Evolutionary conservation across 1,139 yeast genomes (phyloP).

Genomic region (Arxiozyma bovina): DNA sequence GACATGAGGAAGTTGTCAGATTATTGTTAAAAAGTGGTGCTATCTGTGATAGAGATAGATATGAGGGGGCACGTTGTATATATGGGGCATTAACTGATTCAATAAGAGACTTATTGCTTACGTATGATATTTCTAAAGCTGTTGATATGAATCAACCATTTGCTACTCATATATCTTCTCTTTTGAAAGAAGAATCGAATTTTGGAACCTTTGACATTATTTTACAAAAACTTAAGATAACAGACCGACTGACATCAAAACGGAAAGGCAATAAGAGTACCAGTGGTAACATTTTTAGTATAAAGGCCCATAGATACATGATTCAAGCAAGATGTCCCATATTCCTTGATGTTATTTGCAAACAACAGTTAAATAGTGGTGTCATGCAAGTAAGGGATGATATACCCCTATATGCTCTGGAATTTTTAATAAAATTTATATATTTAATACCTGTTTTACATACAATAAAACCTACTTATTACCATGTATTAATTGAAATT

Average conservation of each 20-base stretch:
- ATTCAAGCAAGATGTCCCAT: conserved; percentile 32
- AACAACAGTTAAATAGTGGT: conserved; percentile 20
- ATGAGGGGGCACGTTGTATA: conserved; percentile 70
- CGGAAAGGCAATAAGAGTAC: no score
- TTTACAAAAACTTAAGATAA: not conserved
- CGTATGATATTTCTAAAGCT: conserved; percentile 60
- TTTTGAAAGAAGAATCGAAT: conserved; percentile 34
- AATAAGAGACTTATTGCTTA: conserved; percentile 49
- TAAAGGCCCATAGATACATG: conserved; percentile 33
- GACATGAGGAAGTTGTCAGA: conserved; percentile 55
- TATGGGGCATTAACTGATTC: conserved; percentile 68
- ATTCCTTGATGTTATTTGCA: conserved; percentile 14
- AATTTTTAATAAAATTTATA: conserved; percentile 40
- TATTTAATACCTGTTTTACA: conserved; percentile 41
- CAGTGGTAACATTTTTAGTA: not conserved
- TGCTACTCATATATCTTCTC: conserved; percentile 56
- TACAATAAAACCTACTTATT: conserved; percentile 29
- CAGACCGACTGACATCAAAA: not conserved
- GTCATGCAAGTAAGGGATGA: not conserved
- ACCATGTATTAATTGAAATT: conserved; percentile 29
- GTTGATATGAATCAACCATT: conserved; percentile 67
- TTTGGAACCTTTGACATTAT: conserved; percentile 20
- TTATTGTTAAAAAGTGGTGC: conserved; percentile 60
- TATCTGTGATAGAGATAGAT: conserved; percentile 67
- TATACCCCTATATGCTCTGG: conserved; percentile 1